Evolutionary conservation across 257 asterid genomes (phyloP).

Genomic region (Penstemon eatonii): DNA sequence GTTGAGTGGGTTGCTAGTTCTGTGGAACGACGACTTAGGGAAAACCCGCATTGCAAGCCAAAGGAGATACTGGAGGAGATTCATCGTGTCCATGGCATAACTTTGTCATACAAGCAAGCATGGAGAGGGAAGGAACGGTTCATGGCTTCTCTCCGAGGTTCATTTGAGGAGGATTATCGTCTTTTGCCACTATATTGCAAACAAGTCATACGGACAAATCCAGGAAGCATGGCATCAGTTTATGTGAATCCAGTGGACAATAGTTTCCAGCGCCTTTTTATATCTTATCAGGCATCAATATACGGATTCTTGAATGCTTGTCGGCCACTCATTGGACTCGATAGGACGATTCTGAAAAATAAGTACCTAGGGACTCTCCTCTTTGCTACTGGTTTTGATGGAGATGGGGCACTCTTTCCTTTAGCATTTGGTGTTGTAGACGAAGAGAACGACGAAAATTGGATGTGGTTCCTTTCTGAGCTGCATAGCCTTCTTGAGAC

Average conservation of each 20-base stretch:
- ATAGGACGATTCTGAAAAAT: conserved; percentile 51
- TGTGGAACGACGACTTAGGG: conserved; percentile 54
- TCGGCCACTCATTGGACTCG: conserved; percentile 61
- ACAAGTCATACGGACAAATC: conserved; percentile 58
- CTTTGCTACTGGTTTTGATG: conserved; percentile 72
- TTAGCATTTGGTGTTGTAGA: conserved; percentile 76
- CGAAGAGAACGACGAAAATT: conserved; percentile 62
- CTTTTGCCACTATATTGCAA: conserved; percentile 69
- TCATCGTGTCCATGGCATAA: conserved; percentile 64
- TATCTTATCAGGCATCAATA: conserved; percentile 70
- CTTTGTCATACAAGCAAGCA: conserved; percentile 75
- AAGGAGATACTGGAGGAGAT: conserved; percentile 77
- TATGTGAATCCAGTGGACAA: conserved; percentile 51
- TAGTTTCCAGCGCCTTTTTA: conserved; percentile 59
- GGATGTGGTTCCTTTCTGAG: conserved; percentile 78
- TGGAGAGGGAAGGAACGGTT: conserved; percentile 76
- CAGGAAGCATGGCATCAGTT: conserved; percentile 72
- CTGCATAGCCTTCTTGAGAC: conserved; percentile 58
- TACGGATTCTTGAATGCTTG: conserved; percentile 68
- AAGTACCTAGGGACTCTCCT: conserved; percentile 68
- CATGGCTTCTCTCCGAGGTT: conserved; percentile 62
- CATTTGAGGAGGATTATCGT: conserved; percentile 70
- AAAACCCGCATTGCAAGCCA: conserved; percentile 67
- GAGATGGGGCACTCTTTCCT: conserved; percentile 65
- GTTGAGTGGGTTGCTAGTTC: conserved; percentile 76